Conservation (phyloP, 1,284 basidiomycete genomes). For the Stygiomarasmius scandens region DNA sequence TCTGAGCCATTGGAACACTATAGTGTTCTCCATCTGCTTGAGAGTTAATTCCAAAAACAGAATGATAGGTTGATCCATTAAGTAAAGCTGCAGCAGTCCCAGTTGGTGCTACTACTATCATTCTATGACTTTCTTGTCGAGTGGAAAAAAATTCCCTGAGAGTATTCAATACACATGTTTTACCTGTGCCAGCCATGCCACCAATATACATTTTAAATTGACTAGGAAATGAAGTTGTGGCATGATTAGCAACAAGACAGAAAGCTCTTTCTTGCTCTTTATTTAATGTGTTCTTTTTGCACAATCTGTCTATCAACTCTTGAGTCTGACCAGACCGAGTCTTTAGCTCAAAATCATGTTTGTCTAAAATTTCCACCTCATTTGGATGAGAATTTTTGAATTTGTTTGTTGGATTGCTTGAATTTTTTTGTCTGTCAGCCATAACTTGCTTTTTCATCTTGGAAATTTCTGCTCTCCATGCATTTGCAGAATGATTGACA, state of each 20-base stretch:
- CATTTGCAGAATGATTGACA: background rate
- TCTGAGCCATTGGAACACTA: no score
- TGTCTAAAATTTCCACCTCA: no score
- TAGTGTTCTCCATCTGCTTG: no score
- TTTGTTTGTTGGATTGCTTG: no score
- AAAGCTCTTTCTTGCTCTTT: constrained; percentile 32
- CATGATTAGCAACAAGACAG: constrained; percentile 28
- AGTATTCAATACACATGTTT: constrained; percentile 42
- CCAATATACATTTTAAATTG: constrained; percentile 12
- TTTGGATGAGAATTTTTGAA: no score
- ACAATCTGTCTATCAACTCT: no score
- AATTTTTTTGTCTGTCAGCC: no score
- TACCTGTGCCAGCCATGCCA: constrained; percentile 30
- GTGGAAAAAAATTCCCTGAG: constrained; percentile 32
- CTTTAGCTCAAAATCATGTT: no score
- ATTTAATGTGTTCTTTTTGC: no score
- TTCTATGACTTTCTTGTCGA: constrained; percentile 23
- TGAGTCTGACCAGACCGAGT: no score
- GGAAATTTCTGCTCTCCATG: background rate
- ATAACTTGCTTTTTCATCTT: background rate
- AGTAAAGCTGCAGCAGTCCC: constrained; percentile 30
- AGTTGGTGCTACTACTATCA: constrained; percentile 38
- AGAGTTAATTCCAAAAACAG: constrained; percentile 26
- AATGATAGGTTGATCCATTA: constrained; percentile 33
- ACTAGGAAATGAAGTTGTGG: constrained; percentile 15